Evolutionary conservation across 2,329 filamentous ascomycete genomes (phyloP).

Genomic region (Diaporthe batatas): DNA sequence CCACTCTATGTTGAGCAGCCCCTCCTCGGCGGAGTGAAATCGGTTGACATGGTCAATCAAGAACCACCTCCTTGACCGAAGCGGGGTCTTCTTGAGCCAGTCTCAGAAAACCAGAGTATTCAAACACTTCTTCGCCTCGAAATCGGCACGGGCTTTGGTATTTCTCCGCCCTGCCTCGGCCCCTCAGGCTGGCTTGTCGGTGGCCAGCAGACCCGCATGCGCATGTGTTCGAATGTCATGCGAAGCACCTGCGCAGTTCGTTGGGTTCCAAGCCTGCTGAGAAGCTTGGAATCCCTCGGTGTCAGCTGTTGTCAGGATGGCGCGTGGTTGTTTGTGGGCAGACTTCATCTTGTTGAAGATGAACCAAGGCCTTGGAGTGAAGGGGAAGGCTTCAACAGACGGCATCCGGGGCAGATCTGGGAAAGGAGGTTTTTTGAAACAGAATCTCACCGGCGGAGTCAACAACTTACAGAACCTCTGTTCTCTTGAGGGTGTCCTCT

Average conservation of each 20-base stretch:
- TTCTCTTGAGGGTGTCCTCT: background rate
- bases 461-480: slow-evolving; percentile 1
- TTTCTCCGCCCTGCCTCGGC: too few relatives aligned
- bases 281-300: too few relatives aligned
- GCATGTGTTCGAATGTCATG: too few relatives aligned
- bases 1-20: slow-evolving; percentile 37
- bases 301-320: too few relatives aligned
- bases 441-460: accelerated
- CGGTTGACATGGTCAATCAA: background rate
- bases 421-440: accelerated
- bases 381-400: too few relatives aligned
- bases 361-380: too few relatives aligned
- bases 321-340: too few relatives aligned
- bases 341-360: too few relatives aligned
- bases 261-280: too few relatives aligned
- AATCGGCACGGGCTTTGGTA: background rate
- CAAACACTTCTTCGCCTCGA: background rate
- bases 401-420: too few relatives aligned
- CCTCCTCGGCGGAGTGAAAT: background rate
- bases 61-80: slow-evolving; percentile 39
- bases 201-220: background rate
- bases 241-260: too few relatives aligned
- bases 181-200: background rate
- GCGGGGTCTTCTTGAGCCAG: slow-evolving; percentile 36
- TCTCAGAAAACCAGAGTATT: background rate